Conservation (phyloP, 208 protist genomes). For the Balamuthia mandrillaris region DNA sequence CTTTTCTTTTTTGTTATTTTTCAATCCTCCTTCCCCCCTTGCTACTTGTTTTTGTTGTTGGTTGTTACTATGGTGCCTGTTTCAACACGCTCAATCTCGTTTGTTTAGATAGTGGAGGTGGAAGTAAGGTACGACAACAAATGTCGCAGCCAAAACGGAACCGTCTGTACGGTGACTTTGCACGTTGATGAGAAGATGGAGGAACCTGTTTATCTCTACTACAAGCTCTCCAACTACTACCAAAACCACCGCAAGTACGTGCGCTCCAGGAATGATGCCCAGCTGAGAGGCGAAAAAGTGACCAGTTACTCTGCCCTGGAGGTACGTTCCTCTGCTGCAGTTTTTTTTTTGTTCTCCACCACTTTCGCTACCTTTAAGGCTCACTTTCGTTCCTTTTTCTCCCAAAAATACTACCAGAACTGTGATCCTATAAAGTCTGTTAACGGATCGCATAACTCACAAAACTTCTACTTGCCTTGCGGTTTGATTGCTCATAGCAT, state of each 20-base stretch:
- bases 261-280: constrained; percentile 65
- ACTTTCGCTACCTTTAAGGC: background rate
- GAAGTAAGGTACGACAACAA: background rate
- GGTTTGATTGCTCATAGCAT: constrained; percentile 93
- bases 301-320: background rate
- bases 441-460: background rate
- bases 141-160: background rate
- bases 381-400: background rate
- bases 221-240: constrained; percentile 94
- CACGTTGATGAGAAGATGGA: constrained; percentile 70
- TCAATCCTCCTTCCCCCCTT: no score
- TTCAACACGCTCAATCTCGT: no score
- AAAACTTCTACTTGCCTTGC: constrained; percentile 88
- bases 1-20: no score
- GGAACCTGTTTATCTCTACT: constrained; percentile 93
- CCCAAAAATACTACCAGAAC: background rate
- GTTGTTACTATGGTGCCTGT: no score
- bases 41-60: no score
- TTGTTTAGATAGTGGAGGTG: constrained; percentile 16
- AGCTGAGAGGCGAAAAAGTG: constrained; percentile 55
- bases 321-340: no score
- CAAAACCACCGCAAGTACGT: constrained; percentile 95
- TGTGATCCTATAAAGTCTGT: constrained; percentile 45
- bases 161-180: constrained; percentile 56
- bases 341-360: no score